A percentile compares a stretch with the other conserved stretches of the same genome.
Evolutionary conservation across 768 basidiomycete genomes (phyloP).

Genomic region (Trametes villosa): DNA sequence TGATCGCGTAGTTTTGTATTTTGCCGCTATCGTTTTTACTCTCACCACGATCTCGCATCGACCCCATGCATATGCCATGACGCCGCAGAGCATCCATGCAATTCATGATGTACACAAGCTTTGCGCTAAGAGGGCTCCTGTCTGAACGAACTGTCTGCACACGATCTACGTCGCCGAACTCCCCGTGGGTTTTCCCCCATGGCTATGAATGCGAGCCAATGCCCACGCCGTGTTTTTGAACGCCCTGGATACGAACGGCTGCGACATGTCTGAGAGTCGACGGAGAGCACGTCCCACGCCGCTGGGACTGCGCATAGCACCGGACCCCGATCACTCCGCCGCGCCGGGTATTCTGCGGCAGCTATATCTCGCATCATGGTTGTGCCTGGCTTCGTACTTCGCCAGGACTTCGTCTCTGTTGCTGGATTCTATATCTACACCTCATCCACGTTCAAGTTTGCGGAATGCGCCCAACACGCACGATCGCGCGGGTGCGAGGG

Average conservation of each 20-base stretch:
- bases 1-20: constrained; percentile 71
- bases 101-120: constrained; percentile 31
- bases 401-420: neutral
- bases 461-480: no score
- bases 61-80: constrained; percentile 38
- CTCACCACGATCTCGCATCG: constrained; percentile 24
- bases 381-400: neutral
- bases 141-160: neutral
- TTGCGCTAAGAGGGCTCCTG: neutral
- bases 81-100: constrained; percentile 34
- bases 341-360: no score
- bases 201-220: neutral
- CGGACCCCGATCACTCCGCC: neutral
- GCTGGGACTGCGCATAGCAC: neutral
- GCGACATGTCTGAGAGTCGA: constrained; percentile 5
- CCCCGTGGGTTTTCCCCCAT: neutral
- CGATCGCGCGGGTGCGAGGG: neutral
- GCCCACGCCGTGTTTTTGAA: neutral
- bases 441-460: no score
- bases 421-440: no score
- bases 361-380: neutral
- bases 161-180: neutral
- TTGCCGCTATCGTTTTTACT: constrained; percentile 30
- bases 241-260: constrained; percentile 5
- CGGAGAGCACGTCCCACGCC: constrained; percentile 5